These are phyloP conservation scores for Saprolegnia diclina DNA, from an alignment of 352 stramenopile genomes.

Conservation along the genomic window DNA sequence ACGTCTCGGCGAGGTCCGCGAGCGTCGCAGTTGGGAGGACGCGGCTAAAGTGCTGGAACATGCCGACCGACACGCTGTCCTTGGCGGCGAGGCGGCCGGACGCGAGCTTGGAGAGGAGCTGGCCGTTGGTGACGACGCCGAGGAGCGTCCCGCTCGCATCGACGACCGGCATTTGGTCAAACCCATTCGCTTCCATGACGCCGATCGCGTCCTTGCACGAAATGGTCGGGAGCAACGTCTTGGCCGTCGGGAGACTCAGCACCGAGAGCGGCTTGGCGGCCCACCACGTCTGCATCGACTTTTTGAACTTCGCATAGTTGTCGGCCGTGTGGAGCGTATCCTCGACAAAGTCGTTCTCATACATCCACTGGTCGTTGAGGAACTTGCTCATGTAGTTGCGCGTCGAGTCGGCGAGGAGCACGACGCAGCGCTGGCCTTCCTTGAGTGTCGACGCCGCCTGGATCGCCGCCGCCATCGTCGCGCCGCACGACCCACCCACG, in stretches of 20 bases:
- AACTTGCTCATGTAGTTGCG: conserved; percentile 99
- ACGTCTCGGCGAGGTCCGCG: conserved; percentile 86
- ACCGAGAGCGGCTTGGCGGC: conserved; percentile 77
- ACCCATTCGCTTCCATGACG: conserved; percentile 89
- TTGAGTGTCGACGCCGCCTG: conserved; percentile 69
- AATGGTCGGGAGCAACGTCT: conserved; percentile 79
- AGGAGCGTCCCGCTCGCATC: conserved; percentile 66
- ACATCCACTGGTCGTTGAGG: conserved; percentile 93
- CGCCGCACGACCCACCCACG: conserved; percentile 89
- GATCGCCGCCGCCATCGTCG: conserved; percentile 79
- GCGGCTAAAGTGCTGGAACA: conserved; percentile 93
- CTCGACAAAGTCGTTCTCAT: conserved; percentile 62
- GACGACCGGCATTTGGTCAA: conserved; percentile 71
- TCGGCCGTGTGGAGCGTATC: conserved; percentile 61
- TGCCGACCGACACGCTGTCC: conserved; percentile 78
- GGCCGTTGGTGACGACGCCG: conserved; percentile 94
- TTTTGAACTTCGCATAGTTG: conserved; percentile 63
- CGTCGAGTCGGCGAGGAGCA: conserved; percentile 92
- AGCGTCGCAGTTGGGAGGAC: conserved; percentile 85
- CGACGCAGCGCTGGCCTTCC: conserved; percentile 88
- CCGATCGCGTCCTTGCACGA: conserved; percentile 90
- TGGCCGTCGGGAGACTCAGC: conserved; percentile 65
- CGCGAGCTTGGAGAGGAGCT: conserved; percentile 89
- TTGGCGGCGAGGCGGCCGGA: conserved; percentile 74
- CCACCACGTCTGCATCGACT: conserved; percentile 88